phyloP scores from a whole-genome alignment of 805 yeast genomes.

The Saccharomycopsis microspora region DNA sequence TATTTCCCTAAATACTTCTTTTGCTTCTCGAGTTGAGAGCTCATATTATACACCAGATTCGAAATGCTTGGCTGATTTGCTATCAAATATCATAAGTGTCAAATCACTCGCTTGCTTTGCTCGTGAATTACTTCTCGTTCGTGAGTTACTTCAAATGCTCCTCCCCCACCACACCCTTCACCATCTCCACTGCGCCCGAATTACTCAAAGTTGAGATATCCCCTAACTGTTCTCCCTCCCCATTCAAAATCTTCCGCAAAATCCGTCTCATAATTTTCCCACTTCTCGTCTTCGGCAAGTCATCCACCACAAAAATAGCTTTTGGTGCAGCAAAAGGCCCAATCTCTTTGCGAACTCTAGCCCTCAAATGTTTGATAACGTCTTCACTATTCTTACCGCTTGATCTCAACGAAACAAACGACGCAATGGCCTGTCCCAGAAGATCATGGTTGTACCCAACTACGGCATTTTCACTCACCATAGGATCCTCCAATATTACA shows the following conservation, averaged over 20 bases:
- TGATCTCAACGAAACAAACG: conserved; percentile 53
- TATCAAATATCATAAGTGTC: too few species aligned
- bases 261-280: conserved; percentile 86
- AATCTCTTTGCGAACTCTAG: conserved; percentile 66
- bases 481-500: conserved; percentile 58
- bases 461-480: conserved; percentile 71
- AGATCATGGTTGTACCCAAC: conserved; percentile 75
- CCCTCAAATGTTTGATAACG: conserved; percentile 47
- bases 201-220: conserved; percentile 70
- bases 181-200: conserved; percentile 59
- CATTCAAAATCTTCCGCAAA: conserved; percentile 61
- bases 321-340: conserved; percentile 87
- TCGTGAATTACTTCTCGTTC: too few species aligned
- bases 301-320: conserved; percentile 57
- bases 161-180: conserved; percentile 37
- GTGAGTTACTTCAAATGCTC: background rate
- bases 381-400: conserved; percentile 29
- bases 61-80: too few species aligned
- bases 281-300: conserved; percentile 77
- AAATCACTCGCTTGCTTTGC: too few species aligned
- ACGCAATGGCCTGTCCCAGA: conserved; percentile 81
- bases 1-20: too few species aligned
- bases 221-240: conserved; percentile 73
- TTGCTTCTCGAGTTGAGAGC: too few species aligned
- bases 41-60: too few species aligned